Evolutionary conservation across 2,329 filamentous ascomycete species (phyloP), one percentile per base, ranked within the genome.

Genomic region (Mollisia scopiformis): DNA sequence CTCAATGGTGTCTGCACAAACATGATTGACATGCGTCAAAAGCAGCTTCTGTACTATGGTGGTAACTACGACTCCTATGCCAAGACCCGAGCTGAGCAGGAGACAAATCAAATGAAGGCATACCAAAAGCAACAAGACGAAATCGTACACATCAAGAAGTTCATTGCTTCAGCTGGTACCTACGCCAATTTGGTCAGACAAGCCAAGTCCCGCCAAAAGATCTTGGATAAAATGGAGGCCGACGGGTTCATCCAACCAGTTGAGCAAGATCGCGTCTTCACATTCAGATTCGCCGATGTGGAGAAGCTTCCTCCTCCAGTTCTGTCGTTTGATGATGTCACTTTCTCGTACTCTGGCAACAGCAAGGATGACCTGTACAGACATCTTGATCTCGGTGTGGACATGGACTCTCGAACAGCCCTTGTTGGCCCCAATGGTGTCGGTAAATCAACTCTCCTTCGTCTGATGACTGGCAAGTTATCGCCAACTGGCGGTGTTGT

Each of bases 181-280:
- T 99, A 99, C 75, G 95, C 96, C 86, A 99, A 99, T 84, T 85
- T 99, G 83, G 95, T 99, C 75, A 87, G 92, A 78, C 95, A 99
- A 81, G 96, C 96, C 79, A 99, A 99, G 85, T 98, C 95, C 46
- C 89, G 95, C 68, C 95, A 99, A 81, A 99, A 99, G 92, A 98
- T 98, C 78, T 85, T 98, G 69, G 95, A 99, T 86, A 99, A 99
- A 89, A 99, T 99, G 95, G 94, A 98, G 85, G 95, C 96, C 71
- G 95, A 99, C 73, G 95, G 95, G 69, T 95, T 98, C 79, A 98
- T 99, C 75, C 90, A 99, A 80, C 91, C 92, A 59, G 93, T 99
- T 65, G 79, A 84, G 58, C 80, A 86, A 66, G 95, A 99, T 80
- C 86, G 88, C 64, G 90, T 97, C 74, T 99, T 99, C 82, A 94